Percentiles rank a stretch among this genome's conserved stretches.
phyloP scores from a whole-genome alignment of 1,284 basidiomycete species.

The Pisolithus thermaeus region DNA sequence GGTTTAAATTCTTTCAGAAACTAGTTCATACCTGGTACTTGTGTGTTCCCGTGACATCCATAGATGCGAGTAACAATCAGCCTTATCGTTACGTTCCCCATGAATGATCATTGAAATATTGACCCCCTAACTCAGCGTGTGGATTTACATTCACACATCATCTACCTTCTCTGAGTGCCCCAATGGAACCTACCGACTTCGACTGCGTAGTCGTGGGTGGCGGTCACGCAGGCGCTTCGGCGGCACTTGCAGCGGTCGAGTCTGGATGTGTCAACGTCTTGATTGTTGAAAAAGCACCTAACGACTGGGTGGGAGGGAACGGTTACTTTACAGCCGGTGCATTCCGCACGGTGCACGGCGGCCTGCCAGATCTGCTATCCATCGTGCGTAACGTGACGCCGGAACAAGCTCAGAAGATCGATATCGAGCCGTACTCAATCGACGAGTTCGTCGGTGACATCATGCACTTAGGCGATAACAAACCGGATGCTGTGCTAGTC shows the following conservation, averaged over 20 bases:
- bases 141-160: background rate
- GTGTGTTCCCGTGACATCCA: background rate
- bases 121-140: background rate
- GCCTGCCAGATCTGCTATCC: constrained; percentile 51
- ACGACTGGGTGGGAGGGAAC: constrained; percentile 62
- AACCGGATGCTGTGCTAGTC: constrained; percentile 45
- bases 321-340: constrained; percentile 68
- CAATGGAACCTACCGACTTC: constrained; percentile 24
- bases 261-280: constrained; percentile 55
- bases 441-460: constrained; percentile 53
- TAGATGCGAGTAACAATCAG: too few species aligned
- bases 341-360: constrained; percentile 53
- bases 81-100: too few species aligned
- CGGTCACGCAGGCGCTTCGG: constrained; percentile 62
- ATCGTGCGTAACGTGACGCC: constrained; percentile 45
- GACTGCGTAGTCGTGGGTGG: constrained; percentile 64
- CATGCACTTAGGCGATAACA: constrained; percentile 48
- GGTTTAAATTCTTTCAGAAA: constrained; percentile 8
- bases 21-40: background rate
- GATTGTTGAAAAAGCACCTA: constrained; percentile 59
- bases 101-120: too few species aligned
- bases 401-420: constrained; percentile 41
- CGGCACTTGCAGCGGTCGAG: constrained; percentile 55
- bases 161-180: background rate
- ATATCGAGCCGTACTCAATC: constrained; percentile 52